A percentile compares a stretch with the other conserved stretches of the same genome.
Evolutionary conservation across 371 early-diverging fungal genomes (phyloP).

Genomic region (Circinella umbellata): DNA sequence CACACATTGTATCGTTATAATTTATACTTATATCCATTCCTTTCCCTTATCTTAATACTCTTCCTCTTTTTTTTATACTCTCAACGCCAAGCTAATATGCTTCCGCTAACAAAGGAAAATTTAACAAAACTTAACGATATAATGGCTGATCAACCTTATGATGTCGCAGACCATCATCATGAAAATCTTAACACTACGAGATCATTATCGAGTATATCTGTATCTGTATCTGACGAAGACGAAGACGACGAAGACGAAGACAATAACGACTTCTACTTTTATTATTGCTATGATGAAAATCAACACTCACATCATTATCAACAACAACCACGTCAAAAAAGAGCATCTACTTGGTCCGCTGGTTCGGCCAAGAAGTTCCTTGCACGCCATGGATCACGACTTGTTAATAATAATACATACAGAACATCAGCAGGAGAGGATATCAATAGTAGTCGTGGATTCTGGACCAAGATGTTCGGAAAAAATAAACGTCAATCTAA

Average conservation of each 20-base stretch:
- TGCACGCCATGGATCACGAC: conserved; percentile 6
- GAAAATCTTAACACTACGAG: not conserved
- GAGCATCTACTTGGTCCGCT: conserved; percentile 6
- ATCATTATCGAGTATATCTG: not conserved
- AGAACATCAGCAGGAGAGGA: not conserved
- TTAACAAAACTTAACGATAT: not conserved
- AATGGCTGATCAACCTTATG: not conserved
- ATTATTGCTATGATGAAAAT: conserved; percentile 2
- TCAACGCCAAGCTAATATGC: not conserved
- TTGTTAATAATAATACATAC: not conserved
- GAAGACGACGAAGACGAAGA: not conserved
- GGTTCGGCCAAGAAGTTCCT: conserved; percentile 8
- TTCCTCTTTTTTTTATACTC: too few species aligned
- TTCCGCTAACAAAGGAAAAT: conserved; percentile 1
- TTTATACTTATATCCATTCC: not conserved
- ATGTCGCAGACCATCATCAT: not conserved
- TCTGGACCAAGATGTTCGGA: conserved; percentile 4
- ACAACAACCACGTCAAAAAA: conserved; percentile 4
- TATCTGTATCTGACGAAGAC: conserved; percentile 1
- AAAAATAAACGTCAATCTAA: not conserved
- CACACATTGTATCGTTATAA: not conserved
- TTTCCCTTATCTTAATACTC: not conserved
- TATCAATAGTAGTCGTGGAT: not conserved
- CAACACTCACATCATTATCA: not conserved
- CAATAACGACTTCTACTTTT: not conserved